Evolutionary conservation across 257 asterid genomes (phyloP), one percentile per base, ranked within the genome.

Genomic region (Lycium ferocissimum): DNA sequence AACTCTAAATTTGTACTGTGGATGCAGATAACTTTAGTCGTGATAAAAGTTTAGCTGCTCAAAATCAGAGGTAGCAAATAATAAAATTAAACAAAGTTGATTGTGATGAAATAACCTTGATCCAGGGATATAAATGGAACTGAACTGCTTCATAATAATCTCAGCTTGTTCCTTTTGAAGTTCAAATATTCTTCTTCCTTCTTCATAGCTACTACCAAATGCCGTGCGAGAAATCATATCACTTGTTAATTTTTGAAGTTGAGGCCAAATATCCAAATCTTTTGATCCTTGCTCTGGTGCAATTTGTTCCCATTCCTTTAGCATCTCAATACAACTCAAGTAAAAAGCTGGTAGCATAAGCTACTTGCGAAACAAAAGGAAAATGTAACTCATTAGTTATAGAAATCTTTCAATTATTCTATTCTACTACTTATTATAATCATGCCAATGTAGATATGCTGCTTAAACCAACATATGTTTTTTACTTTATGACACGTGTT

Each of bases 211-310:
- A 56, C 94, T 88, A 3, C 92, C 94, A 87, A 91, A 91, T 43
- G 92, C 88, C 7, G 94, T 84, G 2, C 91, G 88, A 5, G 94
- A 89, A 65, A 91, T 87, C 9, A 88, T 89, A 80, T 88, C 92
- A 26, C 89, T 59, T 0, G 90, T 51, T 63, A 91, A 51, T 3
- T 59, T 83, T 67, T 90, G 88, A 33, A 91, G 82, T 49, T 72
- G 47, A 61, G 92, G 94, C 92, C 92, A 91, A 37, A 89, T 88
- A 61, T 91, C 89, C 83, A 91, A 51, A 79, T 89, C 91, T 3
- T 83, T 33, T 0, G 86, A 86, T 37, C 88, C 88, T 69, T 73
- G 83, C 1, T 58, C 43, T 5, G 89, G 78, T 14, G 88, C 20
- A 33, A 72, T 61, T 3, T 75, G 40, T 5, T 87, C 92, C 94